A percentile compares a stretch with the other conserved stretches of the same genome.
These are phyloP conservation scores for Amanita fuliginea DNA, from an alignment of 768 basidiomycete species.

Conservation along the genomic window DNA sequence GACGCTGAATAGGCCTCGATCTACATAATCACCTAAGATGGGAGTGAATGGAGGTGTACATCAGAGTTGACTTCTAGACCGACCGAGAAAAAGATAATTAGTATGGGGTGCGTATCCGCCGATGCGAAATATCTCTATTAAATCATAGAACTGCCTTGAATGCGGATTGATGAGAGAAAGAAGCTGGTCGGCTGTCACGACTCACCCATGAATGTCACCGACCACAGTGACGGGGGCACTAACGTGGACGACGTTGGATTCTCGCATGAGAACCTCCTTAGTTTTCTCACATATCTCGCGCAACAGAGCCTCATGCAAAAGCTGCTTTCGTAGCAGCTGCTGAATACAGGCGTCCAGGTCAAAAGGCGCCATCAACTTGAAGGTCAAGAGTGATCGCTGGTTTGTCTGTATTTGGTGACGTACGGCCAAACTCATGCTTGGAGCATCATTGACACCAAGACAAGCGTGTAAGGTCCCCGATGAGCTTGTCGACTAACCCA, in stretches of 20 bases:
- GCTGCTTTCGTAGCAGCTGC: constrained; percentile 82
- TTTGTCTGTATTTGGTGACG: constrained; percentile 26
- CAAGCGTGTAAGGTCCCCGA: constrained; percentile 5
- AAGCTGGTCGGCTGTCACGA: constrained; percentile 11
- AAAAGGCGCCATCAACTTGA: constrained; percentile 64
- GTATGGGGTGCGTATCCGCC: constrained; percentile 94
- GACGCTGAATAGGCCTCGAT: constrained; percentile 94
- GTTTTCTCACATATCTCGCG: constrained; percentile 99
- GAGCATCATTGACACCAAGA: constrained; percentile 6
- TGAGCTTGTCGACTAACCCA: not conserved
- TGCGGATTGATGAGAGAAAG: constrained; percentile 21
- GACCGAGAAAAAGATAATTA: constrained; percentile 96
- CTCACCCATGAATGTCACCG: constrained; percentile 98
- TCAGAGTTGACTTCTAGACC: constrained; percentile 18
- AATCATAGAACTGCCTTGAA: constrained; percentile 95
- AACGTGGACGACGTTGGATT: constrained; percentile 97
- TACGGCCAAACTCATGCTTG: constrained; percentile 7
- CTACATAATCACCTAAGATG: constrained; percentile 87
- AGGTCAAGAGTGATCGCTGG: constrained; percentile 15
- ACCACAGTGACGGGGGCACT: constrained; percentile 96
- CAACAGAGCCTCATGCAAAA: constrained; percentile 87
- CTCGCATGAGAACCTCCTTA: constrained; percentile 97
- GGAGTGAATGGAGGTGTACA: constrained; percentile 4
- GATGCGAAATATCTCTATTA: constrained; percentile 98
- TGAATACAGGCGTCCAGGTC: constrained; percentile 96